Conservation (phyloP, 495 filamentous ascomycete genomes). For the Chaetomidium leptoderma region DNA sequence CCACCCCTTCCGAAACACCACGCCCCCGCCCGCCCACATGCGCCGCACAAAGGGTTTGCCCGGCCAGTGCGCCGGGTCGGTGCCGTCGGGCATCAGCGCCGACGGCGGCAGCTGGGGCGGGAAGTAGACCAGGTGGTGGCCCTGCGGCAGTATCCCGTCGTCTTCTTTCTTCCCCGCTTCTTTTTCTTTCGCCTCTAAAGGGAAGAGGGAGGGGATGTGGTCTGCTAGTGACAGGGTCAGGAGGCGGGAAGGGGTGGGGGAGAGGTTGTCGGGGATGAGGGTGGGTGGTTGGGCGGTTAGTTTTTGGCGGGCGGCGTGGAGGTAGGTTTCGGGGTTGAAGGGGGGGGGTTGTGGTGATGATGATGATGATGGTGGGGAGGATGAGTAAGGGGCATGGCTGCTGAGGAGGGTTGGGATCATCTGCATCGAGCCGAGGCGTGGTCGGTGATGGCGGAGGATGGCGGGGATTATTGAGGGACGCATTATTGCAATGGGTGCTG, state of each 20-base stretch:
- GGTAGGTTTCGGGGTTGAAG: slow-evolving; percentile 16
- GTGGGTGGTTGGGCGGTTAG: slow-evolving; percentile 48
- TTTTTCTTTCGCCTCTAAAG: not conserved
- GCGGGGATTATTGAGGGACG: not conserved
- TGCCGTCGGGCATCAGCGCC: slow-evolving; percentile 63
- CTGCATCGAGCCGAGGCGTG: not conserved
- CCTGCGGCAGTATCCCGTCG: slow-evolving; percentile 46
- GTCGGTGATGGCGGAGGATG: not conserved
- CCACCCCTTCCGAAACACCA: slow-evolving; percentile 31
- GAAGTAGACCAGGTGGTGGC: slow-evolving; percentile 72
- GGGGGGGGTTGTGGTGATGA: not conserved
- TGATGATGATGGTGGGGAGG: not conserved
- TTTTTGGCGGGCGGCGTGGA: slow-evolving; percentile 5
- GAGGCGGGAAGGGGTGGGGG: slow-evolving; percentile 59
- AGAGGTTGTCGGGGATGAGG: slow-evolving; percentile 59
- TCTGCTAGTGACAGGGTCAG: slow-evolving; percentile 59
- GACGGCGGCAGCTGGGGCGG: slow-evolving; percentile 53
- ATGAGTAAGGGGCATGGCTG: not conserved
- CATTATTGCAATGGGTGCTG: not conserved
- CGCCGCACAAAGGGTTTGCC: slow-evolving; percentile 59
- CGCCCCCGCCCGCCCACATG: slow-evolving; percentile 74
- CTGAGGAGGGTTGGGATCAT: not conserved
- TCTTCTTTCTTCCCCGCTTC: not conserved
- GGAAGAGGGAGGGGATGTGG: slow-evolving; percentile 43
- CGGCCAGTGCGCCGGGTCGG: slow-evolving; percentile 66